Percentiles rank a stretch among this genome's conserved stretches.
phyloP scores from a whole-genome alignment of 2,329 filamentous ascomycete species.

The Cytospora schulzeri region DNA sequence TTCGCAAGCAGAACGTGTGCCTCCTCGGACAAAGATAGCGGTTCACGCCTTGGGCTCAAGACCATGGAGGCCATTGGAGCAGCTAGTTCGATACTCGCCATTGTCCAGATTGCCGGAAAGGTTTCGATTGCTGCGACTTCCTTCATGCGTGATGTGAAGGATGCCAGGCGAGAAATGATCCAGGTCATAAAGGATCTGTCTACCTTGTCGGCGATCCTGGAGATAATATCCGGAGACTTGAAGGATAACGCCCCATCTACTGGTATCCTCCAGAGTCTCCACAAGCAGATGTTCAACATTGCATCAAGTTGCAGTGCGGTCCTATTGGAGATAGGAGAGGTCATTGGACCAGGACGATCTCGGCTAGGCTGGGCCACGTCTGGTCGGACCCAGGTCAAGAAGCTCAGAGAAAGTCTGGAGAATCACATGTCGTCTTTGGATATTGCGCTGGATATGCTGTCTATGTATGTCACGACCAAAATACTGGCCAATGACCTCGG shows the following conservation, averaged over 20 bases:
- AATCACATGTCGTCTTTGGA: background rate
- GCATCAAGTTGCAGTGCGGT: background rate
- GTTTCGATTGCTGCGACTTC: background rate
- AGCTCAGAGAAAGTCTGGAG: constrained; percentile 5
- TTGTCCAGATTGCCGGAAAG: constrained; percentile 1
- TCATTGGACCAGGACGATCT: background rate
- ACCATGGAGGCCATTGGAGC: constrained; percentile 10
- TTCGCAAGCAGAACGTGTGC: background rate
- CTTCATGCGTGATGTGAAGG: constrained; percentile 16
- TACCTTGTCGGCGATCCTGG: background rate
- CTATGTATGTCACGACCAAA: background rate
- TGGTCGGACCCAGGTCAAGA: background rate
- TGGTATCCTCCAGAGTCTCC: background rate
- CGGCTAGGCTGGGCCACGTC: background rate
- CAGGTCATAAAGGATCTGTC: constrained; percentile 14
- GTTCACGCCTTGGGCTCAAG: background rate
- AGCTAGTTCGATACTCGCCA: background rate
- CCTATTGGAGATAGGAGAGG: background rate
- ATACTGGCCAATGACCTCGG: background rate
- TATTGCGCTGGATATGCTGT: constrained; percentile 3
- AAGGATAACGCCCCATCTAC: background rate
- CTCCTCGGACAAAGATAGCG: background rate
- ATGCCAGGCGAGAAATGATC: constrained; percentile 12
- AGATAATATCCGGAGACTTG: constrained; percentile 7
- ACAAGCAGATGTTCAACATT: constrained; percentile 2